These are phyloP conservation scores for Mortierella polycephala DNA, from an alignment of 371 early-diverging fungal species.

Conservation along the genomic window DNA sequence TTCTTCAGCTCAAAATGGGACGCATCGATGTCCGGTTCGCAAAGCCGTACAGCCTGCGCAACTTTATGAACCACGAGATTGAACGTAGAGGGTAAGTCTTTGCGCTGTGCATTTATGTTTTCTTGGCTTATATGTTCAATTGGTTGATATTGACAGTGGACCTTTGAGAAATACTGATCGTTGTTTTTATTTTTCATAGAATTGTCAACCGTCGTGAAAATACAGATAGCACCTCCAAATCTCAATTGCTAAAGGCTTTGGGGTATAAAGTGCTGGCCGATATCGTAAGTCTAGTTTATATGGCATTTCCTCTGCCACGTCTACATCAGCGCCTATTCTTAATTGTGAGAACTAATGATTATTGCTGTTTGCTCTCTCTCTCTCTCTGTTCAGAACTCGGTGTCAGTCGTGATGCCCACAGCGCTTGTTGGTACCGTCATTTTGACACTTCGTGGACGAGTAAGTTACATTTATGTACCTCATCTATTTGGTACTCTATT, in stretches of 20 bases:
- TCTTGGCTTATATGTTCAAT: background rate
- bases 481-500: too few relatives aligned
- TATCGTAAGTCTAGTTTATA: constrained; percentile 62
- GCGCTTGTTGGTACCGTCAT: constrained; percentile 86
- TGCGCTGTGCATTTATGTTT: background rate
- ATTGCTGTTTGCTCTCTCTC: background rate
- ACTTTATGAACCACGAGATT: constrained; percentile 73
- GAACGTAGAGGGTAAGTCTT: constrained; percentile 60
- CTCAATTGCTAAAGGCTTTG: constrained; percentile 45
- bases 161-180: constrained; percentile 51
- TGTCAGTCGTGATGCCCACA: constrained; percentile 88
- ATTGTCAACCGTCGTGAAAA: constrained; percentile 32
- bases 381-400: constrained; percentile 58
- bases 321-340: background rate
- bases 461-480: constrained; percentile 25
- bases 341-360: constrained; percentile 19
- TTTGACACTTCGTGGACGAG: constrained; percentile 85
- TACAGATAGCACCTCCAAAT: constrained; percentile 23
- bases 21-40: constrained; percentile 83
- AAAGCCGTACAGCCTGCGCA: constrained; percentile 77
- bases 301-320: background rate
- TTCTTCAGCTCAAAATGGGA: constrained; percentile 82
- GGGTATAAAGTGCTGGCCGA: constrained; percentile 71
- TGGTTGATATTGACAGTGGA: too few relatives aligned
- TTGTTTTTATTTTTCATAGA: constrained; percentile 14